Conservation (phyloP, 2,329 filamentous ascomycete genomes). For the Aspergillus sp. region DNA sequence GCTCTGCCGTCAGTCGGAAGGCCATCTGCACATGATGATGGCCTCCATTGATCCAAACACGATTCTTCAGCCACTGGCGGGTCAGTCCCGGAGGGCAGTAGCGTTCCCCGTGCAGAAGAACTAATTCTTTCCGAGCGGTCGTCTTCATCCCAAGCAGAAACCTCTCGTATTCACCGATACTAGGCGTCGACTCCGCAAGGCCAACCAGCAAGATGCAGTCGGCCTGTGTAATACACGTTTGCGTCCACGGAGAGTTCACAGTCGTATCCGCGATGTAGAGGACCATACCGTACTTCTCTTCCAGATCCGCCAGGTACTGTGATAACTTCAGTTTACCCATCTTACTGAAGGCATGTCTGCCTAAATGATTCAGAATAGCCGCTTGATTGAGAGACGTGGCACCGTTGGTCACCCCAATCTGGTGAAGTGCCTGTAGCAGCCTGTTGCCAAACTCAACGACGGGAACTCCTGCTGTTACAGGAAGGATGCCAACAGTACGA, state of each 20-base stretch:
- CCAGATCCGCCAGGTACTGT: constrained; percentile 92
- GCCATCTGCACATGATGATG: constrained; percentile 98
- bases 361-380: constrained; percentile 89
- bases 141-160: constrained; percentile 97
- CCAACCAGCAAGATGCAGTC: constrained; percentile 95
- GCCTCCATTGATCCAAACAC: constrained; percentile 96
- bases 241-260: constrained; percentile 96
- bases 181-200: constrained; percentile 83
- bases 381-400: constrained; percentile 92
- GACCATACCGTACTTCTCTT: constrained; percentile 95
- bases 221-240: constrained; percentile 94
- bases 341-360: constrained; percentile 91
- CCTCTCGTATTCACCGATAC: constrained; percentile 92
- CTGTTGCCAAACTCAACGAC: constrained; percentile 93
- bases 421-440: constrained; percentile 80
- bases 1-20: constrained; percentile 73
- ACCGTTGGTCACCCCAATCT: constrained; percentile 86
- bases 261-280: constrained; percentile 95
- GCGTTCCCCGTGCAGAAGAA: constrained; percentile 83
- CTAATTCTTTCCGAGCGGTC: constrained; percentile 88
- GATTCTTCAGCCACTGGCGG: constrained; percentile 84
- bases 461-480: constrained; percentile 86
- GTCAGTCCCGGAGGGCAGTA: constrained; percentile 85
- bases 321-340: constrained; percentile 97
- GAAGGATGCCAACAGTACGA: constrained; percentile 86